phyloP scores from a whole-genome alignment of 768 basidiomycete species.

The Russula foetens region DNA sequence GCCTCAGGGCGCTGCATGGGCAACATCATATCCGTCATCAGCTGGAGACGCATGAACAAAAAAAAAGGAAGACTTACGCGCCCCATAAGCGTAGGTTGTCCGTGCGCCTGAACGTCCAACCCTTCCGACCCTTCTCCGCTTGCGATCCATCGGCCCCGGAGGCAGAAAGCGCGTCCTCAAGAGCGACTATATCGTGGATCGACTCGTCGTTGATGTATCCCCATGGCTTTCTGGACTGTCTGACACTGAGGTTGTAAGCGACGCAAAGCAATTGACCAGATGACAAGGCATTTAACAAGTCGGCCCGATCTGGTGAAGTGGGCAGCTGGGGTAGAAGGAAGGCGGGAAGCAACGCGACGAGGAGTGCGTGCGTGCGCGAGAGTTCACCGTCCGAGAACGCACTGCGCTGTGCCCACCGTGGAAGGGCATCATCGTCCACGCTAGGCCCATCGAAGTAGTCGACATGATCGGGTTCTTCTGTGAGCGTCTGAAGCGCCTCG shows the following conservation, averaged over 20 bases:
- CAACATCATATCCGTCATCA: background rate
- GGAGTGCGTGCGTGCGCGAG: conserved; percentile 56
- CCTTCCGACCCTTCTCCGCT: conserved; percentile 39
- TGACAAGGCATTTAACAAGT: conserved; percentile 48
- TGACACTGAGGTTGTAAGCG: conserved; percentile 74
- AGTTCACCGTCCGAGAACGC: conserved; percentile 48
- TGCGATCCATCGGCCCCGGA: conserved; percentile 27
- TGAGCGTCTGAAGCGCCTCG: conserved; percentile 41
- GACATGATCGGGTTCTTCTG: conserved; percentile 31
- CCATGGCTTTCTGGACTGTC: conserved; percentile 78
- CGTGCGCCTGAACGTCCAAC: conserved; percentile 80
- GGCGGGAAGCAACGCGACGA: conserved; percentile 52
- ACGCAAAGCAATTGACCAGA: conserved; percentile 76
- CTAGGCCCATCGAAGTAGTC: conserved; percentile 20
- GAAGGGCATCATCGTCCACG: conserved; percentile 64
- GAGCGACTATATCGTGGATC: conserved; percentile 69
- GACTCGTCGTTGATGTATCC: conserved; percentile 72
- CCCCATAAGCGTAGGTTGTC: conserved; percentile 84
- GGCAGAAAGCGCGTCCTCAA: conserved; percentile 44
- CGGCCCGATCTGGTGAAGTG: conserved; percentile 26
- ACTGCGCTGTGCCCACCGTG: conserved; percentile 65
- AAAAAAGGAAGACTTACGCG: conserved; percentile 45
- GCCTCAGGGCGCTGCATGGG: conserved; percentile 56
- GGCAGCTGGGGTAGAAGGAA: conserved; percentile 36
- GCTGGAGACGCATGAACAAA: too few species aligned